Base-by-base conservation (phyloP, 2,329 filamentous ascomycete species). In the Incumbomyces lentus region DNA sequence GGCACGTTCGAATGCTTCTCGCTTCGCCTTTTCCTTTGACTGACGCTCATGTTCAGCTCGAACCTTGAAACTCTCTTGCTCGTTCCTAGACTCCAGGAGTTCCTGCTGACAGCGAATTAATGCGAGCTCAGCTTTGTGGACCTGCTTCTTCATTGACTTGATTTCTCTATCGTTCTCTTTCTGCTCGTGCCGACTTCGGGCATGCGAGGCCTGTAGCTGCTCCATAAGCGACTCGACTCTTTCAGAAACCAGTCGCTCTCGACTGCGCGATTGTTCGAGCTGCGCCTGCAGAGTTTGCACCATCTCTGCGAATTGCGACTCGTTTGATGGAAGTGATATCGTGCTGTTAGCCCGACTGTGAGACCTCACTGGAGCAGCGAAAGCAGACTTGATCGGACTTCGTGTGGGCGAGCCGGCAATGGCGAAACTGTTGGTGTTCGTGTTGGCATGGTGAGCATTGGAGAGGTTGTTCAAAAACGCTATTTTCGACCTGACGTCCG, bases 81-180 rank as follows among this genome's bases (percentile, higher is more conserved):
- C 71, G 1, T 55, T 58, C 49, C 64, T 64, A 4, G 61, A 58
- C 17, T 67, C 59, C 40, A 68, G 69, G 17, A 71, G 51, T 48
- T 71, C 67, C 49, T 78, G 75, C 55, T 78, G 74, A 6, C 69
- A 56, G 54, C 77, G 75, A 2, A 79, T 69, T 19, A 78, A 52
- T 2, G 66, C 64, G 1, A 75, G 75, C 6, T 73, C 71, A 6
- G 73, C 70, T 42, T 74, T 75, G 56, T 77, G 78, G 1, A 74
- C 73, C 54, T 78, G 75, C 58, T 78, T 79, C 14, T 73, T 65
- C 34, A 71, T 66, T 43, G 70, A 70, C 37, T 73, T 64, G 29
- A 78, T 67, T 55, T 79, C 75, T 52, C 77, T 78, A 52, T 78
- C 73, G 52, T 75, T 78, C 6, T 76, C 58, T 2, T 62, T 55